Evolutionary conservation across 176 grass and related monocot species (phyloP).

Genomic region (Thalia dealbata): DNA sequence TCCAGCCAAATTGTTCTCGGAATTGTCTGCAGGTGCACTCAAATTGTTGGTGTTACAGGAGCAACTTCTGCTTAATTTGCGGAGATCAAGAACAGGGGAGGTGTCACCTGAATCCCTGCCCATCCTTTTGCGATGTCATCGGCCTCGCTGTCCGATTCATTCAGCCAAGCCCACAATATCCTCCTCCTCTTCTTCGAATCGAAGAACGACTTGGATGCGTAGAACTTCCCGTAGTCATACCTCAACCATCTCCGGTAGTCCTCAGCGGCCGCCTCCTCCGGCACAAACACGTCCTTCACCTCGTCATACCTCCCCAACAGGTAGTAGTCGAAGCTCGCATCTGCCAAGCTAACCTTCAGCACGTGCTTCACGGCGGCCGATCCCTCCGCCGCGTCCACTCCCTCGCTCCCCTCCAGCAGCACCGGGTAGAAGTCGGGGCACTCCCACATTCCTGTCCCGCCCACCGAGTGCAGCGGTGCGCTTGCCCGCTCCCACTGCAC

Average conservation of each 20-base stretch:
- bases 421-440: slow-evolving; percentile 78
- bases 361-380: slow-evolving; percentile 36
- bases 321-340: slow-evolving; percentile 43
- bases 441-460: slow-evolving; percentile 26
- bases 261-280: slow-evolving; percentile 35
- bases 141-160: slow-evolving; percentile 49
- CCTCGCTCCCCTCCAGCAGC: slow-evolving; percentile 18
- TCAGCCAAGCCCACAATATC: slow-evolving; percentile 69
- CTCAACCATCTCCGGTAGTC: slow-evolving; percentile 52
- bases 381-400: slow-evolving; percentile 26
- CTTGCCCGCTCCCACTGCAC: slow-evolving; percentile 32
- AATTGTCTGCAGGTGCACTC: slow-evolving; percentile 29
- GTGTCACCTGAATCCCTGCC: slow-evolving; percentile 67
- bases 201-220: slow-evolving; percentile 82
- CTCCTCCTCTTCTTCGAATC: slow-evolving; percentile 48
- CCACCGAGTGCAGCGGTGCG: slow-evolving; percentile 25
- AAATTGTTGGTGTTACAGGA: background rate
- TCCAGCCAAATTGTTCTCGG: slow-evolving; percentile 82
- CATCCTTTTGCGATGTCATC: slow-evolving; percentile 66
- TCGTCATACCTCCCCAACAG: slow-evolving; percentile 57
- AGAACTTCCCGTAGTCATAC: slow-evolving; percentile 77
- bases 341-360: slow-evolving; percentile 57
- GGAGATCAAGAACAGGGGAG: background rate
- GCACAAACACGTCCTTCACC: slow-evolving; percentile 45
- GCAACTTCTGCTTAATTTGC: no score